Evolutionary conservation across 306 rosid genomes (phyloP).

Genomic region (Fragaria ananassa): DNA sequence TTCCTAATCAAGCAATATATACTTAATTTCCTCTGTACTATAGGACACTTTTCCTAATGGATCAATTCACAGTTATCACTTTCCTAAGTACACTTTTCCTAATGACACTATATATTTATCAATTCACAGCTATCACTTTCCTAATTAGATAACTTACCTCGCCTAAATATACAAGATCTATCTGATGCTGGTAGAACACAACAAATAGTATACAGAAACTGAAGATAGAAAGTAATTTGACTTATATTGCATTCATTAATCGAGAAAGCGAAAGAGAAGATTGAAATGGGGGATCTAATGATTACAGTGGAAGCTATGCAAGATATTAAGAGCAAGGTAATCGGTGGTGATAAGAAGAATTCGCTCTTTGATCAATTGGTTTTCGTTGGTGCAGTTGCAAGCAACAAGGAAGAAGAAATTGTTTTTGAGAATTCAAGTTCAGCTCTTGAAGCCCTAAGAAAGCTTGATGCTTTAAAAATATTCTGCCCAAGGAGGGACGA

Average conservation of each 20-base stretch:
- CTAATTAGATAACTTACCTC: neutral
- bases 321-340: neutral
- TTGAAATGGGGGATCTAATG: neutral
- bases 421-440: conserved; percentile 1
- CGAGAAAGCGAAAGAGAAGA: neutral
- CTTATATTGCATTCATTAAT: neutral
- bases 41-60: neutral
- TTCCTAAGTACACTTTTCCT: neutral
- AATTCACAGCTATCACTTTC: neutral
- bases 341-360: neutral
- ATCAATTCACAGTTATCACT: too few species aligned
- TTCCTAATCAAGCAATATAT: neutral
- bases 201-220: neutral
- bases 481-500: neutral
- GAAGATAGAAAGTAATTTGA: neutral
- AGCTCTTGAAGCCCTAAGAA: neutral
- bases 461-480: neutral
- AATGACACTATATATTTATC: neutral
- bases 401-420: conserved; percentile 2
- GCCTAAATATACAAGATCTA: neutral
- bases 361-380: neutral
- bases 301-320: neutral
- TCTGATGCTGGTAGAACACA: neutral
- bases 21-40: too few species aligned
- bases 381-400: neutral